Evolutionary conservation across 2,329 filamentous ascomycete genomes (phyloP), one percentile per base, ranked within the genome.

Genomic region (Stachybotrys elegans): DNA sequence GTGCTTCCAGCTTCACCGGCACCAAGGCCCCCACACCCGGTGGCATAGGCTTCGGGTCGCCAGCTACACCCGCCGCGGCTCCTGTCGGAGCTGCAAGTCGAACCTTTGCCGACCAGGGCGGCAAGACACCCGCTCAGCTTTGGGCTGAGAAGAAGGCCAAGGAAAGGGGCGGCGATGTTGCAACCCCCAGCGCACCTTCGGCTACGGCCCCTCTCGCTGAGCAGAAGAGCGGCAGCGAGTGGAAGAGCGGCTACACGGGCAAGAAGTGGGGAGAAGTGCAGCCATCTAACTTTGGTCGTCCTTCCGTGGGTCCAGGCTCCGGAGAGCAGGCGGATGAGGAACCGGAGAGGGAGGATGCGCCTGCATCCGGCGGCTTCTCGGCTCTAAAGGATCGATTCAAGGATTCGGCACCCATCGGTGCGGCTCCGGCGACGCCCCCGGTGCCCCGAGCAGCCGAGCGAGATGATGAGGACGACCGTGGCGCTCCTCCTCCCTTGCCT

Each of bases 131-230:
- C 6, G 91, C 93, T 22, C 93, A 98, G 65, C 70, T 95, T 27
- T 98, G 93, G 93, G 92, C 92, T 0, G 93, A 98, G 72, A 95
- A 91, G 72, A 97, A 97, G 72, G 92, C 88, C 29, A 84, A 83
- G 48, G 83, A 93, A 62, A 77, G 84, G 42, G 83, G 78, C 37
- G 71, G 70, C 32, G 52, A 54, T 46, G 52, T 54, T 45, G 43
- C 70, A 62, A 64, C 73, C 41, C 63, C 71, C 17, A 60, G 76
- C 35, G 59, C 68, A 42, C 60, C 71, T 20, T 51, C 67, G 6
- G 56, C 66, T 3, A 58, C 76, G n/a, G 67, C 79, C 32, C 76
- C 82, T 1, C 69, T 89, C 23, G 62, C 72, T 41, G 73, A 76
- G 41, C 89, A 95, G 62, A 74, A 76, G 59, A 94, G 86, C 57